Conservation (phyloP, 306 rosid species). For the Castanospermum australe region DNA sequence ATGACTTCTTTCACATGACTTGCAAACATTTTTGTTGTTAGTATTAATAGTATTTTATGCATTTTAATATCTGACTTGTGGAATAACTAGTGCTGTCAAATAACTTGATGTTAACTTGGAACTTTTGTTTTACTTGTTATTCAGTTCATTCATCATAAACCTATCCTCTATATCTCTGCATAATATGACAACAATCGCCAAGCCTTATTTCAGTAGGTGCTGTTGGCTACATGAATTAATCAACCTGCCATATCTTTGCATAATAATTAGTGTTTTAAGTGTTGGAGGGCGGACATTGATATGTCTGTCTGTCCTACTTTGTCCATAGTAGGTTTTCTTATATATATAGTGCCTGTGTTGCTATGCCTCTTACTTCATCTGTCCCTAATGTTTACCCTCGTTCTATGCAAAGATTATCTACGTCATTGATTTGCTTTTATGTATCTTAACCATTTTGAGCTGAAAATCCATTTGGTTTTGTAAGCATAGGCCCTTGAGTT, state of each 20-base stretch:
- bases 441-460: not conserved
- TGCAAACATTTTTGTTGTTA: not conserved
- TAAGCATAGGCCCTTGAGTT: conserved; percentile 34
- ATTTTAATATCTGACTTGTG: not conserved
- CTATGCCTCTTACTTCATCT: not conserved
- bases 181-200: not conserved
- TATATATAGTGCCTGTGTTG: not conserved
- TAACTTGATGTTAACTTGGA: not conserved
- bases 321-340: not conserved
- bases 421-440: too few species aligned
- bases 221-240: not conserved
- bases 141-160: not conserved
- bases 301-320: not conserved
- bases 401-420: not conserved
- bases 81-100: not conserved
- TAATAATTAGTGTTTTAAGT: not conserved
- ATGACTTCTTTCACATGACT: not conserved
- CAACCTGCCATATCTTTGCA: not conserved
- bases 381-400: not conserved
- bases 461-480: conserved; percentile 1
- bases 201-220: not conserved
- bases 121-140: not conserved
- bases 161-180: not conserved
- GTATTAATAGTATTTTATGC: not conserved
- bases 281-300: not conserved